Evolutionary conservation across 1,284 basidiomycete species (phyloP).

Genomic region (Pseudozyma flocculosa): DNA sequence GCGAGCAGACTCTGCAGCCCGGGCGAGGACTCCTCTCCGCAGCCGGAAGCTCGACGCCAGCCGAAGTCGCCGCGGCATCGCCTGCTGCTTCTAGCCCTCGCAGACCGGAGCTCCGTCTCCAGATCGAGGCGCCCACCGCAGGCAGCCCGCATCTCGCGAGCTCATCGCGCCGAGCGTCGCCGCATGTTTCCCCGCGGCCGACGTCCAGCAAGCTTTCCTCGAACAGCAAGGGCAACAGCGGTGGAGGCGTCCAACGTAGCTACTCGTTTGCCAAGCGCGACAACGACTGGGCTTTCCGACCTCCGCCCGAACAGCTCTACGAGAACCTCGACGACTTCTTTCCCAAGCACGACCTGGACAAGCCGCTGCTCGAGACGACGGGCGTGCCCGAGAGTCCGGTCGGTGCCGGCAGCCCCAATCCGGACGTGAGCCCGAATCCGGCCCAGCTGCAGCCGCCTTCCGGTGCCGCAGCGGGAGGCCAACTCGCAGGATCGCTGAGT

Average conservation of each 20-base stretch:
- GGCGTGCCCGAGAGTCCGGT: constrained; percentile 69
- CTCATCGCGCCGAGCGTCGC: background rate
- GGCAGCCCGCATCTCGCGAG: background rate
- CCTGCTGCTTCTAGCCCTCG: constrained; percentile 12
- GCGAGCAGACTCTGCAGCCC: constrained; percentile 16
- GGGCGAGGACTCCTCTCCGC: constrained; percentile 4
- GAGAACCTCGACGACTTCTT: constrained; percentile 93
- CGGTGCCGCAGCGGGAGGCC: background rate
- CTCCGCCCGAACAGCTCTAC: constrained; percentile 88
- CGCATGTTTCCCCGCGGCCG: constrained; percentile 11
- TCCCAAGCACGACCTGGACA: constrained; percentile 92
- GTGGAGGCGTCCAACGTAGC: constrained; percentile 25
- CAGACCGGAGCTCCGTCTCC: constrained; percentile 45
- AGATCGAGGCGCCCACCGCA: constrained; percentile 22
- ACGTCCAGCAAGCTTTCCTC: constrained; percentile 15
- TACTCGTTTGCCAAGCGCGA: constrained; percentile 48
- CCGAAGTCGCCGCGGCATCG: too few relatives aligned
- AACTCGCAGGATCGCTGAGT: constrained; percentile 12
- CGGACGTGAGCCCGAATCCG: constrained; percentile 1
- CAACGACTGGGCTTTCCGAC: constrained; percentile 68
- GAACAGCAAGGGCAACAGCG: constrained; percentile 8
- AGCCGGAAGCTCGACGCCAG: too few relatives aligned
- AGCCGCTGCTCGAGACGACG: constrained; percentile 82
- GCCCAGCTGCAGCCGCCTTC: constrained; percentile 3
- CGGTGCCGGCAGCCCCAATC: constrained; percentile 9